phyloP scores from a whole-genome alignment of 2,329 filamentous ascomycete species.

The Microsporum ferrugineum region DNA sequence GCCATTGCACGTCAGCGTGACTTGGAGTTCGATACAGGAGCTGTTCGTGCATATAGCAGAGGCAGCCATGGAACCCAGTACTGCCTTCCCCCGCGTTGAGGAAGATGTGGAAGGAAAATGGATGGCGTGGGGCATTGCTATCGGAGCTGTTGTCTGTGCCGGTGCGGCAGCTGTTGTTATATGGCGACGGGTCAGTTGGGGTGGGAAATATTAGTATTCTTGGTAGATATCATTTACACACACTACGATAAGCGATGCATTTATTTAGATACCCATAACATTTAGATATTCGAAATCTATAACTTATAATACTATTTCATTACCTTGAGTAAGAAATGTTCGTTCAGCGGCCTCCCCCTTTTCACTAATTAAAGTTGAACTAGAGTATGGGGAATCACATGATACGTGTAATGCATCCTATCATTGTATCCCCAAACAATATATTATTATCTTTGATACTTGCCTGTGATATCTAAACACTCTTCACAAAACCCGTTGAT shows the following conservation, averaged over 20 bases:
- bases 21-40: slow-evolving; percentile 87
- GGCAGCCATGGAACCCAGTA: slow-evolving; percentile 78
- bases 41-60: slow-evolving; percentile 87
- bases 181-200: slow-evolving; percentile 42
- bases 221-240: slow-evolving; percentile 1
- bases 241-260: slow-evolving; percentile 1
- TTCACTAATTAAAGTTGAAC: background rate
- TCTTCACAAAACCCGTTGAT: too few relatives aligned
- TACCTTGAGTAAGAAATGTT: background rate
- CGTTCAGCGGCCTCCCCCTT: background rate
- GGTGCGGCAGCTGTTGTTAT: slow-evolving; percentile 49
- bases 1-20: slow-evolving; percentile 86
- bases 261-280: slow-evolving; percentile 6
- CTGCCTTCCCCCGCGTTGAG: slow-evolving; percentile 78
- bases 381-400: background rate
- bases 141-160: slow-evolving; percentile 57
- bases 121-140: slow-evolving; percentile 72
- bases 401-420: background rate
- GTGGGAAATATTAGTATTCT: slow-evolving; percentile 17
- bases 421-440: background rate
- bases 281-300: background rate
- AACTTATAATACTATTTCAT: background rate
- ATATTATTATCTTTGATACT: background rate
- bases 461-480: too few relatives aligned
- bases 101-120: slow-evolving; percentile 68